A percentile compares a stretch with the other conserved stretches of the same genome.
These are phyloP conservation scores for Aegilops bicornis DNA, from an alignment of 176 grass and related monocot species.

Conservation along the genomic window DNA sequence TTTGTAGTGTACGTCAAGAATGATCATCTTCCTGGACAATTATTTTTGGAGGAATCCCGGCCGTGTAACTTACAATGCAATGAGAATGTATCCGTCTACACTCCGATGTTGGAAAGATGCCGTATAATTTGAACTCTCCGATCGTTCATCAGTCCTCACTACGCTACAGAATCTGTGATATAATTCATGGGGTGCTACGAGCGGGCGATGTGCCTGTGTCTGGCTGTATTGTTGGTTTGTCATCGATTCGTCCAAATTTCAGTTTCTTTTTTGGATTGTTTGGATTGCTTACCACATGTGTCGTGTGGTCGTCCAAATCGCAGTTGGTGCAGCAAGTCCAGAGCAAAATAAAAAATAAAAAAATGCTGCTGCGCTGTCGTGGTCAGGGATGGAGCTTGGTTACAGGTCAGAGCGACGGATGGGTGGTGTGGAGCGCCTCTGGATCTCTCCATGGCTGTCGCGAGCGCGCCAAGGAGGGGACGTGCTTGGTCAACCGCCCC, in stretches of 20 bases:
- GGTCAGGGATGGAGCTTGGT: neutral
- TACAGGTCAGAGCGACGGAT: neutral
- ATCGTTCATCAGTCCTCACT: neutral
- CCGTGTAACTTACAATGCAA: slow-evolving; percentile 20
- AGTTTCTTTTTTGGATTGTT: too few relatives aligned
- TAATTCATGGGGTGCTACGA: neutral
- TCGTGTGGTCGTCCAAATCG: neutral
- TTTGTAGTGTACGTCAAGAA: neutral
- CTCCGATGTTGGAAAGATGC: neutral
- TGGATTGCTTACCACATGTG: too few relatives aligned
- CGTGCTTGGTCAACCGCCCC: slow-evolving; percentile 40
- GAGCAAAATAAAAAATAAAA: neutral
- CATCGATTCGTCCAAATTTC: neutral
- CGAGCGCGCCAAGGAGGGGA: neutral
- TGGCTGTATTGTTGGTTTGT: neutral
- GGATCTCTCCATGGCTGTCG: neutral
- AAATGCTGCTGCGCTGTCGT: neutral
- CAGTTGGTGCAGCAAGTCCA: neutral
- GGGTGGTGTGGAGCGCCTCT: neutral
- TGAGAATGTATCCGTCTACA: neutral
- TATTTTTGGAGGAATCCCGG: neutral
- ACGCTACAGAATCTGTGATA: neutral
- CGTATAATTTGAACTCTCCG: neutral
- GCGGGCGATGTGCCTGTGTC: neutral
- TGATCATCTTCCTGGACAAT: neutral